Percentiles rank a stretch among this genome's conserved stretches.
Conservation (phyloP, 768 basidiomycete species). For the Boletus rubropictus region DNA sequence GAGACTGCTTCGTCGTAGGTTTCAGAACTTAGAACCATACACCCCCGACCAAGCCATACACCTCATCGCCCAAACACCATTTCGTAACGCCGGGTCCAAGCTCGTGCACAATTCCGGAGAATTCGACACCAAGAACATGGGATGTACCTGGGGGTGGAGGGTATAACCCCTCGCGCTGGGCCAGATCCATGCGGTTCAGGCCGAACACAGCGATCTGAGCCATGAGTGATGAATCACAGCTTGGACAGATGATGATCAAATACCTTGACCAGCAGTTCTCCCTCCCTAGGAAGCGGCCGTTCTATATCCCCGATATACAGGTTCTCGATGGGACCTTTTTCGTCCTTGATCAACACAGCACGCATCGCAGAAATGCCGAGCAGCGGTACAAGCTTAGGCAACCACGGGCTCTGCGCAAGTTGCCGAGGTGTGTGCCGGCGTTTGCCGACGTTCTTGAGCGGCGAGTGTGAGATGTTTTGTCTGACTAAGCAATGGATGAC, state of each 20-base stretch:
- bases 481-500: constrained; percentile 20
- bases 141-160: constrained; percentile 73
- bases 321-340: constrained; percentile 67
- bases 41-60: constrained; percentile 74
- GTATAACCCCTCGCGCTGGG: constrained; percentile 68
- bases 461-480: background rate
- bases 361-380: constrained; percentile 47
- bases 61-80: constrained; percentile 65
- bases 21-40: constrained; percentile 40
- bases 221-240: background rate
- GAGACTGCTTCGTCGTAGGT: background rate
- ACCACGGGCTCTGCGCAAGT: too few species aligned
- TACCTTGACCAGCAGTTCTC: constrained; percentile 79
- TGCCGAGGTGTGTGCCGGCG: too few species aligned
- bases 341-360: constrained; percentile 73
- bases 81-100: constrained; percentile 45
- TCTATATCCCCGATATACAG: constrained; percentile 71
- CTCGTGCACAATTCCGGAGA: constrained; percentile 60
- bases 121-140: constrained; percentile 80
- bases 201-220: constrained; percentile 73
- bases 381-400: too few species aligned
- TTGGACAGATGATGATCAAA: background rate
- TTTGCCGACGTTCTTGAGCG: too few species aligned
- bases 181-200: constrained; percentile 83
- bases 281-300: constrained; percentile 50